Conservation (phyloP, 495 filamentous ascomycete species). For the Trichoderma erinaceum region DNA sequence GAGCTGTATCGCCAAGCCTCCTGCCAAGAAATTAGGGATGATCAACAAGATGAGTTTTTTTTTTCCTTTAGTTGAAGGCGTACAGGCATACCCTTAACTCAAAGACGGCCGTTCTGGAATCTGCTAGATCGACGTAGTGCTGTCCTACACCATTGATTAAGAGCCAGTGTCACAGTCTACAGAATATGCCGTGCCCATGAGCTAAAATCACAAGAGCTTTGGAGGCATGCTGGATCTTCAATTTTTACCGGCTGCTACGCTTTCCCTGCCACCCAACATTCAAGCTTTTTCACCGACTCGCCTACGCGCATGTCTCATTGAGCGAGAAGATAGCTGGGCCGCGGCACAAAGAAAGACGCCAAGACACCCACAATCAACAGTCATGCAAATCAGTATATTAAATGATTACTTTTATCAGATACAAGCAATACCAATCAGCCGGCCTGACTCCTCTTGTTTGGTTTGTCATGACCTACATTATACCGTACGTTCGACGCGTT, state of each 20-base stretch:
- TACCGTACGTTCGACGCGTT: background rate
- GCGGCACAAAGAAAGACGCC: background rate
- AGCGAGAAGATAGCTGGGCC: background rate
- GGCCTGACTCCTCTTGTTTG: background rate
- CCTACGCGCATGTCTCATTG: background rate
- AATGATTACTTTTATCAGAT: background rate
- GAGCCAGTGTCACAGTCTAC: background rate
- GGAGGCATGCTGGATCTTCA: background rate
- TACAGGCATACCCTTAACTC: background rate
- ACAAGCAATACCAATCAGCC: background rate
- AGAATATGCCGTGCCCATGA: background rate
- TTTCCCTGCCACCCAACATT: background rate
- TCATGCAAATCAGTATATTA: background rate
- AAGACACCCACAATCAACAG: background rate
- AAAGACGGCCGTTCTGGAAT: background rate
- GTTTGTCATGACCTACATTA: background rate
- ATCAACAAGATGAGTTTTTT: background rate
- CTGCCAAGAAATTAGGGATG: constrained; percentile 4
- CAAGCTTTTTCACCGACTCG: background rate
- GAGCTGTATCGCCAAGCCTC: background rate
- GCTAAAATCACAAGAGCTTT: background rate
- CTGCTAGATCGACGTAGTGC: background rate
- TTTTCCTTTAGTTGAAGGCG: background rate
- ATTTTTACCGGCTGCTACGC: background rate
- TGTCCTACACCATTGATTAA: background rate